Percentiles rank a stretch among this genome's conserved stretches.
Evolutionary conservation across 257 asterid species (phyloP).

Genomic region (Ehretia macrophylla): DNA sequence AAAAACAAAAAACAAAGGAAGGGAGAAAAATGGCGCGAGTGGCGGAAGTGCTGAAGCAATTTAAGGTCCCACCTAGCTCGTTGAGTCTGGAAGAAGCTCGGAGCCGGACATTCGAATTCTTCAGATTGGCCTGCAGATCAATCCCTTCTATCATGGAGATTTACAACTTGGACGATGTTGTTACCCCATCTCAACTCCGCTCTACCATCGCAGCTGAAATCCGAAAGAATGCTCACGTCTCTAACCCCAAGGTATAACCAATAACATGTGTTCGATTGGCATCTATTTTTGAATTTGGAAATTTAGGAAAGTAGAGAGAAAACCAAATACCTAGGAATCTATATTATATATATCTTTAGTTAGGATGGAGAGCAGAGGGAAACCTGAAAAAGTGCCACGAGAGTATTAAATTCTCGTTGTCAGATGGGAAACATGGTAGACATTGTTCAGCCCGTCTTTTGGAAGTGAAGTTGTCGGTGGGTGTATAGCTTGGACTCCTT

Average conservation of each 20-base stretch:
- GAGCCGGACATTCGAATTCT: slow-evolving; percentile 67
- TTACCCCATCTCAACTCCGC: slow-evolving; percentile 66
- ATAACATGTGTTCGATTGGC: not conserved
- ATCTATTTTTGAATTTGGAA: too few relatives aligned
- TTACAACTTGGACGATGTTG: slow-evolving; percentile 70
- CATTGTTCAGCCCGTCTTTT: too few relatives aligned
- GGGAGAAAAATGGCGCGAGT: not conserved
- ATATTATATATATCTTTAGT: too few relatives aligned
- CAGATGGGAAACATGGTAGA: too few relatives aligned
- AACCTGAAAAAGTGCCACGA: too few relatives aligned
- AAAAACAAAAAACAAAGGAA: not conserved
- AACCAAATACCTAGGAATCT: too few relatives aligned
- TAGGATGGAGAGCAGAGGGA: too few relatives aligned
- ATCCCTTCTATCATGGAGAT: slow-evolving; percentile 74
- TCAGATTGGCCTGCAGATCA: slow-evolving; percentile 84
- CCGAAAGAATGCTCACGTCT: slow-evolving; percentile 68
- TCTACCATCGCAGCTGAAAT: slow-evolving; percentile 56
- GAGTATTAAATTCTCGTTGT: too few relatives aligned
- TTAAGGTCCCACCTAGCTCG: slow-evolving; percentile 79
- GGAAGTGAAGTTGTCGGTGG: too few relatives aligned
- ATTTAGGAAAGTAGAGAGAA: too few relatives aligned
- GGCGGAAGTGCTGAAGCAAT: slow-evolving; percentile 26
- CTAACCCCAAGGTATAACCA: slow-evolving; percentile 60
- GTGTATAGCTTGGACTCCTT: too few relatives aligned
- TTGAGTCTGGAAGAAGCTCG: slow-evolving; percentile 67